A percentile compares a stretch with the other conserved stretches of the same genome.
Conservation (phyloP, 2,329 filamentous ascomycete species). For the Alternaria metachromatica region DNA sequence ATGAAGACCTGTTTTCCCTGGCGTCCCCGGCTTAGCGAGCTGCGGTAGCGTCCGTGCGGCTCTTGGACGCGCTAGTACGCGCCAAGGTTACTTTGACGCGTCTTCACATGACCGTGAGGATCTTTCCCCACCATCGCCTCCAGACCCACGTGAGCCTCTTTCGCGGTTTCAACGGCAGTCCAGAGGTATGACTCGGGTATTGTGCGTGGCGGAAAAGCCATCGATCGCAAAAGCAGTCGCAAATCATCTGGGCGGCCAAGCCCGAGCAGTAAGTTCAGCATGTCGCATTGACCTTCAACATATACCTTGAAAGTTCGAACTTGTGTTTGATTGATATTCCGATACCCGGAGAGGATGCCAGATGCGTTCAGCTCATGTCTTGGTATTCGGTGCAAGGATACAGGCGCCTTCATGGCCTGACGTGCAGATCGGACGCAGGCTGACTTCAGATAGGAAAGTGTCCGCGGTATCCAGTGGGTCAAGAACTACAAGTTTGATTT, state of each 20-base stretch:
- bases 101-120: conserved; percentile 42
- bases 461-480: conserved; percentile 74
- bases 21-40: conserved; percentile 12
- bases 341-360: background rate
- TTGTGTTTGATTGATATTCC: background rate
- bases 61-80: conserved; percentile 24
- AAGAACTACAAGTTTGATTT: conserved; percentile 96
- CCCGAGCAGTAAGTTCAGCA: conserved; percentile 65
- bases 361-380: background rate
- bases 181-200: conserved; percentile 59
- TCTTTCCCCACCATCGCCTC: background rate
- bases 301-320: background rate
- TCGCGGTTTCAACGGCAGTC: conserved; percentile 5
- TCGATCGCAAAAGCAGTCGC: conserved; percentile 96
- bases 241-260: conserved; percentile 82
- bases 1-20: conserved; percentile 29
- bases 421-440: background rate
- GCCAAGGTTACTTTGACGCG: conserved; percentile 25
- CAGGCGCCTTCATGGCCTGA: background rate
- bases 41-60: conserved; percentile 19
- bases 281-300: background rate
- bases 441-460: conserved; percentile 63
- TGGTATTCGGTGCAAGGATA: background rate
- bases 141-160: conserved; percentile 3
- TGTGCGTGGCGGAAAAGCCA: conserved; percentile 86